Evolutionary conservation across 805 yeast genomes (phyloP).

Genomic region (Kazachstania viticola): DNA sequence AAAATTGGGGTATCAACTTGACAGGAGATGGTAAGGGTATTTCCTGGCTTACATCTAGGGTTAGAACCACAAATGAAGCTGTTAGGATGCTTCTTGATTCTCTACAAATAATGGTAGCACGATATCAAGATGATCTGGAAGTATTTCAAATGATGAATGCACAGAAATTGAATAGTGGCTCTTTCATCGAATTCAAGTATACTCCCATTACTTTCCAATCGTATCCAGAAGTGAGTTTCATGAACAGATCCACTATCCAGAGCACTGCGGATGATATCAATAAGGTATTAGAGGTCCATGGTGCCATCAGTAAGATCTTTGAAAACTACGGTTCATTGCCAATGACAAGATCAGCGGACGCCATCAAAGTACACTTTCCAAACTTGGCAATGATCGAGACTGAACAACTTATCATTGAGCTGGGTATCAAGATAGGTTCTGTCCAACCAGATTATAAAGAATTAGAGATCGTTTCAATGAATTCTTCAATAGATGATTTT

Average conservation of each 20-base stretch:
- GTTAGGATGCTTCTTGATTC: no score
- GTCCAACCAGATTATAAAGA: constrained; percentile 26
- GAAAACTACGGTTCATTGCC: constrained; percentile 57
- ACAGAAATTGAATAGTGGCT: constrained; percentile 27
- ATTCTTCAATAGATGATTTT: constrained; percentile 1
- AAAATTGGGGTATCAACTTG: no score
- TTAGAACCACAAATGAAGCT: no score
- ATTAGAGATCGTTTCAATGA: background rate
- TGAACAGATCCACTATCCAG: no score
- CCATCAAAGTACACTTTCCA: constrained; percentile 54
- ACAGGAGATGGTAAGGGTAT: no score
- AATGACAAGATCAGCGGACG: constrained; percentile 34
- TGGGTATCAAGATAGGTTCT: constrained; percentile 47
- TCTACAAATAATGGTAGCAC: no score
- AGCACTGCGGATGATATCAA: no score
- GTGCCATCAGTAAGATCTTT: constrained; percentile 35
- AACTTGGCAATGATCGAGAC: constrained; percentile 52
- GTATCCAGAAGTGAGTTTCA: no score
- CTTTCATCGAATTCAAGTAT: constrained; percentile 46
- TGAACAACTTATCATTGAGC: constrained; percentile 44
- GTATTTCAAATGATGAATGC: constrained; percentile 19
- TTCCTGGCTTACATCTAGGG: no score
- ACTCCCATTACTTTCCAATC: no score
- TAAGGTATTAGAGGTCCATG: no score
- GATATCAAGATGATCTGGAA: constrained; percentile 7